A percentile compares a stretch with the other conserved stretches of the same genome.
Evolutionary conservation across 1,139 yeast species (phyloP).

Genomic region (Tardiomyces digboiensis): DNA sequence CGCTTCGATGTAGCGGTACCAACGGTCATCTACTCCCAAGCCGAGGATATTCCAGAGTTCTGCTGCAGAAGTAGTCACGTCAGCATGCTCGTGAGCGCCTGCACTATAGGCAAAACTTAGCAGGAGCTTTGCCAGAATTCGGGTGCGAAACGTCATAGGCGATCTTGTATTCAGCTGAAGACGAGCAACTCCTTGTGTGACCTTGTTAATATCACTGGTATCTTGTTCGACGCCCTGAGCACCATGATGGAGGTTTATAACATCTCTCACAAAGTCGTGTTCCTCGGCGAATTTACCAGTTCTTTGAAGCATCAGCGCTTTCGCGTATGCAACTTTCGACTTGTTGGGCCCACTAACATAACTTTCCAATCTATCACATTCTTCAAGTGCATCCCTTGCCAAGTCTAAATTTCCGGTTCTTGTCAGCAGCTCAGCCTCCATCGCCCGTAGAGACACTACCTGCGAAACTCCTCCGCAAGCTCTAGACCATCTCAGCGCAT

Average conservation of each 20-base stretch:
- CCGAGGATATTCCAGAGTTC: conserved; percentile 2
- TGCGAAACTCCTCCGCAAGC: background rate
- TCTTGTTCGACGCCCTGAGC: conserved; percentile 18
- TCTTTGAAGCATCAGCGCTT: background rate
- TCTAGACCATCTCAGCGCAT: background rate
- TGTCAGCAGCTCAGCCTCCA: background rate
- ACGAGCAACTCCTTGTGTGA: background rate
- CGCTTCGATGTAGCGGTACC: conserved; percentile 14
- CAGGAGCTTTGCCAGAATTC: conserved; percentile 15
- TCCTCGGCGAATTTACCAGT: background rate
- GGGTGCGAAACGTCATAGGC: conserved; percentile 12
- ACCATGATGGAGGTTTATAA: background rate
- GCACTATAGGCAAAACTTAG: conserved; percentile 13
- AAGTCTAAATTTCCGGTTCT: background rate
- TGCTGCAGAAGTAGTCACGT: background rate
- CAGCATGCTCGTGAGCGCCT: conserved; percentile 1
- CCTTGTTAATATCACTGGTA: conserved; percentile 11
- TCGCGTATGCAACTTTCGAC: background rate
- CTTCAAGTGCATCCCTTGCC: background rate
- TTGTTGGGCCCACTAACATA: background rate
- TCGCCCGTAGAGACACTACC: background rate
- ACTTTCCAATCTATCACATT: background rate
- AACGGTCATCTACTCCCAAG: conserved; percentile 11
- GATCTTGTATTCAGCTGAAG: conserved; percentile 10
- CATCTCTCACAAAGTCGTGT: background rate